phyloP scores from a whole-genome alignment of 169 alveolate species.

The Plasmodium knowlesi region DNA sequence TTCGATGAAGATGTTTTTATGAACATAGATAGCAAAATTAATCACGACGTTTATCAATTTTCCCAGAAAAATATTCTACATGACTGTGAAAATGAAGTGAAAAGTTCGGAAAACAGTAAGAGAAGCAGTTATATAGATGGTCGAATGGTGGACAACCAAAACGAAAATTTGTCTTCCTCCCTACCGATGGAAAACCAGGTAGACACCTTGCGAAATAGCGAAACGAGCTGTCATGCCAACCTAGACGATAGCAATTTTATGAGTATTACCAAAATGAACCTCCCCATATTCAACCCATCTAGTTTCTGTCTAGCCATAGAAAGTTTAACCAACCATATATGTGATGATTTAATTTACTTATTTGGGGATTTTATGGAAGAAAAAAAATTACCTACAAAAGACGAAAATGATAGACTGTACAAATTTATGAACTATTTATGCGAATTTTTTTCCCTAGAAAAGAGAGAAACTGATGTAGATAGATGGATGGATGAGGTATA shows the following conservation, averaged over 20 bases:
- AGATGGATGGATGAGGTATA: constrained; percentile 66
- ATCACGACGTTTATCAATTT: constrained; percentile 62
- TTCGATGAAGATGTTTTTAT: constrained; percentile 74
- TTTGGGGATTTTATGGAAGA: constrained; percentile 58
- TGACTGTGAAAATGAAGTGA: neutral
- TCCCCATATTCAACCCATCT: constrained; percentile 61
- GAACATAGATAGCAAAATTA: constrained; percentile 73
- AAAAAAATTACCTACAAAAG: constrained; percentile 15
- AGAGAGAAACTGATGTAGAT: constrained; percentile 56
- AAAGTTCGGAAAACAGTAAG: neutral
- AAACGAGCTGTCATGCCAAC: neutral
- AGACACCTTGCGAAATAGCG: neutral
- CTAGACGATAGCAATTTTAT: constrained; percentile 20
- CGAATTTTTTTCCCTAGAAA: constrained; percentile 56
- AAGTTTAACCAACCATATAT: constrained; percentile 48
- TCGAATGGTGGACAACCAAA: neutral
- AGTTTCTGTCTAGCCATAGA: constrained; percentile 69
- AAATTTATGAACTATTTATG: constrained; percentile 49
- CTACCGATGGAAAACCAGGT: neutral
- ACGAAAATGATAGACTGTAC: constrained; percentile 66
- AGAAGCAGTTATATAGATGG: neutral
- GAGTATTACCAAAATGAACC: constrained; percentile 62
- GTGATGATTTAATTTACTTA: constrained; percentile 61
- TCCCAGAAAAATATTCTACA: constrained; percentile 39
- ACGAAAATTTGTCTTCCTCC: neutral